phyloP scores from a whole-genome alignment of 1,284 basidiomycete genomes.

The Anthracocystis setariae region DNA sequence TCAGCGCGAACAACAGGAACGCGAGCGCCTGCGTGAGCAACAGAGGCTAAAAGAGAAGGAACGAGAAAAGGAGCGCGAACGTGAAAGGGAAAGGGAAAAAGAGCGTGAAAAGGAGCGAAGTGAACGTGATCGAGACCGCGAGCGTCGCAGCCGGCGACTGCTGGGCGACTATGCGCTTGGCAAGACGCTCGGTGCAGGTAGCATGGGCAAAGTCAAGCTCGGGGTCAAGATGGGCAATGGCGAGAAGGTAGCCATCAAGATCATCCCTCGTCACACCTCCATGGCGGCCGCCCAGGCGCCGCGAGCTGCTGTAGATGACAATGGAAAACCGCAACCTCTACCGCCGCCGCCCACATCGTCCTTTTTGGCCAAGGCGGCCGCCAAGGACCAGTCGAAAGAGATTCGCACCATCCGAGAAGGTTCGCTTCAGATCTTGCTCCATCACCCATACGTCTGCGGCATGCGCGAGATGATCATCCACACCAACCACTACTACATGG shows the following conservation, averaged over 20 bases:
- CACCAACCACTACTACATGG: conserved; percentile 91
- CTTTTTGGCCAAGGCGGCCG: conserved; percentile 61
- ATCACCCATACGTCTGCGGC: conserved; percentile 98
- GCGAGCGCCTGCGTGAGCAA: conserved; percentile 26
- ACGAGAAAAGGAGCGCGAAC: conserved; percentile 24
- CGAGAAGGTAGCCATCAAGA: conserved; percentile 98
- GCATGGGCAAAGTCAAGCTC: conserved; percentile 99
- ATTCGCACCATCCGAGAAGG: conserved; percentile 95
- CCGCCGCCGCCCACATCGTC: conserved; percentile 48
- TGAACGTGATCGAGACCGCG: conserved; percentile 50
- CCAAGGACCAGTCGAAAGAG: conserved; percentile 93
- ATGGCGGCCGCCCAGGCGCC: conserved; percentile 69
- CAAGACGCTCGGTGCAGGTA: conserved; percentile 96
- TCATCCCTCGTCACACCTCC: conserved; percentile 84
- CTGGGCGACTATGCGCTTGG: conserved; percentile 94
- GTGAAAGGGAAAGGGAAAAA: conserved; percentile 38
- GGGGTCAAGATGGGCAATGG: conserved; percentile 87
- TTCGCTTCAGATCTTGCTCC: conserved; percentile 87
- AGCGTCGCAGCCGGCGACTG: conserved; percentile 55
- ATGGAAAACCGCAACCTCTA: conserved; percentile 67
- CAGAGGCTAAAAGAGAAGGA: conserved; percentile 8
- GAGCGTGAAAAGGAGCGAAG: conserved; percentile 39
- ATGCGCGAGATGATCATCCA: conserved; percentile 88
- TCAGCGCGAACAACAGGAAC: conserved; percentile 14
- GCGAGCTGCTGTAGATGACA: conserved; percentile 64